A percentile compares a stretch with the other conserved stretches of the same genome.
Evolutionary conservation across 2,329 filamentous ascomycete genomes (phyloP).

Genomic region (Penicillium sp.): DNA sequence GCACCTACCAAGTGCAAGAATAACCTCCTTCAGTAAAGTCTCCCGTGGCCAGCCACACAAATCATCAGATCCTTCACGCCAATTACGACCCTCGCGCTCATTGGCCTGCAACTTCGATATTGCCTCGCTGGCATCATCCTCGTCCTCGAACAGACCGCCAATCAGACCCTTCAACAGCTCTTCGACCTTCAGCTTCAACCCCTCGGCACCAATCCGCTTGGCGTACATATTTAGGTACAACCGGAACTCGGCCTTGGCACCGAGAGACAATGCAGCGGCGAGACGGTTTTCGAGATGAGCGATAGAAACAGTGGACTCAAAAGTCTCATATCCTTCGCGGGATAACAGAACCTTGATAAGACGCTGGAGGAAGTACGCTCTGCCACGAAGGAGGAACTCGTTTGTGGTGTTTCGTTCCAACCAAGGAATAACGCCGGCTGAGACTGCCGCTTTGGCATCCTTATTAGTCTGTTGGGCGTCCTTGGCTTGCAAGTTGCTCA

Average conservation of each 20-base stretch:
- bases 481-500: conserved; percentile 72
- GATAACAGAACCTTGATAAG: conserved; percentile 86
- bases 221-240: conserved; percentile 98
- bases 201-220: conserved; percentile 88
- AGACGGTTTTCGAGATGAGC: conserved; percentile 94
- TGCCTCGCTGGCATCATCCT: conserved; percentile 49
- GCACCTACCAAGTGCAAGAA: conserved; percentile 79
- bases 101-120: conserved; percentile 26
- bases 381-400: conserved; percentile 84
- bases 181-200: conserved; percentile 81
- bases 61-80: conserved; percentile 55
- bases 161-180: conserved; percentile 80
- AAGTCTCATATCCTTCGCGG: conserved; percentile 84
- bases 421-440: conserved; percentile 87
- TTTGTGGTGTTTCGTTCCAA: conserved; percentile 93
- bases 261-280: conserved; percentile 78
- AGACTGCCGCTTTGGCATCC: conserved; percentile 58
- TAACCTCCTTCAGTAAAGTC: conserved; percentile 82
- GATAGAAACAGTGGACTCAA: conserved; percentile 87
- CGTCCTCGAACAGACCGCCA: conserved; percentile 61
- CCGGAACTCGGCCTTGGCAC: conserved; percentile 85
- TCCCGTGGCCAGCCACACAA: conserved; percentile 89
- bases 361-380: conserved; percentile 85
- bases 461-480: conserved; percentile 57
- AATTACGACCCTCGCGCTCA: conserved; percentile 44